A percentile compares a stretch with the other conserved stretches of the same genome.
These are phyloP conservation scores for Cercophora scortea DNA, from an alignment of 495 filamentous ascomycete species.

Conservation along the genomic window DNA sequence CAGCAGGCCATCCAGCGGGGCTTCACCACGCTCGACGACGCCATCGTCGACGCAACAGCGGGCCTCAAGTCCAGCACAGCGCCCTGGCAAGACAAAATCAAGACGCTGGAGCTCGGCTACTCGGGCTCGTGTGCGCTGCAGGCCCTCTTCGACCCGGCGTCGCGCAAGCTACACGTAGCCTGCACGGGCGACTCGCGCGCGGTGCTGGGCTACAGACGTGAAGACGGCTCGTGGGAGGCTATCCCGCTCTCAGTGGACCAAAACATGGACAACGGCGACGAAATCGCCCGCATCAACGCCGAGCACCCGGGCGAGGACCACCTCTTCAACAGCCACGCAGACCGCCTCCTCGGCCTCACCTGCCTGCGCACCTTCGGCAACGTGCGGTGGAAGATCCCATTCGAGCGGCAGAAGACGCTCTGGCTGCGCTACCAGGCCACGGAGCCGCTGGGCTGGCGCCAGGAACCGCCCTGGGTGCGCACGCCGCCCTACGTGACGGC, in stretches of 20 bases:
- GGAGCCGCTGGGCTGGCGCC: no score
- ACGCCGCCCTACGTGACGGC: conserved; percentile 62
- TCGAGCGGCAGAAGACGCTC: conserved; percentile 35
- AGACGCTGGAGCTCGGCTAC: conserved; percentile 28
- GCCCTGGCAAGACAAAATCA: conserved; percentile 3
- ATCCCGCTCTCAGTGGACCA: conserved; percentile 51
- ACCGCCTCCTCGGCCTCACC: conserved; percentile 48
- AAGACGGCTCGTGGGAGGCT: conserved; percentile 39
- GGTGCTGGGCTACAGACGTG: conserved; percentile 42
- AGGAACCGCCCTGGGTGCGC: no score
- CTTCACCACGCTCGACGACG: conserved; percentile 44
- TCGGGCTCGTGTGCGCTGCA: conserved; percentile 56
- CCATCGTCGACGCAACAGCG: conserved; percentile 1
- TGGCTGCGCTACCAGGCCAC: conserved; percentile 9
- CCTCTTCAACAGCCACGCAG: conserved; percentile 42
- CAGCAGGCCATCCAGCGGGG: conserved; percentile 32
- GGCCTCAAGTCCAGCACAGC: background rate
- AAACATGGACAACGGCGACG: conserved; percentile 45
- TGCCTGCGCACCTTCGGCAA: conserved; percentile 60
- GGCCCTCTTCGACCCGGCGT: conserved; percentile 42
- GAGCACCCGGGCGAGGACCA: conserved; percentile 54
- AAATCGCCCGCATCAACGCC: conserved; percentile 38
- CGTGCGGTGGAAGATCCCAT: conserved; percentile 53
- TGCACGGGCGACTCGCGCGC: conserved; percentile 47
- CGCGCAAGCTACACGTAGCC: conserved; percentile 47